Base-by-base conservation (phyloP, 2,329 filamentous ascomycete species). In the Aspergillus sp. region DNA sequence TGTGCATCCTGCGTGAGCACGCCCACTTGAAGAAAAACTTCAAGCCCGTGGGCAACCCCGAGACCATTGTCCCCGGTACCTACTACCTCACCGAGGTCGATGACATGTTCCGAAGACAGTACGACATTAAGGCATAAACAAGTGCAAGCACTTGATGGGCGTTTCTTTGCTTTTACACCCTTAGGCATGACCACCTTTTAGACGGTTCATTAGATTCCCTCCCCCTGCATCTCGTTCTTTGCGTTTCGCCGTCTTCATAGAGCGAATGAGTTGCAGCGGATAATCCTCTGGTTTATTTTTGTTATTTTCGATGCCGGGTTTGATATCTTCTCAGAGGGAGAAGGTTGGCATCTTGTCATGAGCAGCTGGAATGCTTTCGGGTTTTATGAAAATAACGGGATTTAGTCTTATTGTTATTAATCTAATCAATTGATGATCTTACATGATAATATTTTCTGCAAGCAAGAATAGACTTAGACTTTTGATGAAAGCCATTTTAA, bases 81-180 rank as follows among this genome's bases (percentile, higher is more conserved):
- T 93, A 91, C 75, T 93, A 90, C 73, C 77, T 93, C 46, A 81
- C 81, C 62, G 82, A 84, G 66, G 79, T 93, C 38, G 87, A 93
- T 61, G 86, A 88, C 58, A 89, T 89, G 86, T 93, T 88, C 83
- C 83, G 86, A 74, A 81, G 88, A 60, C 79, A 79, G 64, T 93
- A 93, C 70, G 71, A 76, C 44, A 65, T 90, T 72, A 87, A 90
- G 78, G 83, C 78, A 67, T 90, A 79, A 63, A 51, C 46, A 33
- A 46, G 31, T 46, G 48, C 43, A 46, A 44, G 45, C 30, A 42
- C 42, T 29, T 51, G 42, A 53, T 42, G 45, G 37, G 41, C 32
- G 33, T 50, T 45, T 43, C 38, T 45, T 51, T 50, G 46, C 40
- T 43, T 48, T 49, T 52, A 54, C 47, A 48, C 57, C 50, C 51